Evolutionary conservation across 768 basidiomycete genomes (phyloP).

Genomic region (Auricularia sp.): DNA sequence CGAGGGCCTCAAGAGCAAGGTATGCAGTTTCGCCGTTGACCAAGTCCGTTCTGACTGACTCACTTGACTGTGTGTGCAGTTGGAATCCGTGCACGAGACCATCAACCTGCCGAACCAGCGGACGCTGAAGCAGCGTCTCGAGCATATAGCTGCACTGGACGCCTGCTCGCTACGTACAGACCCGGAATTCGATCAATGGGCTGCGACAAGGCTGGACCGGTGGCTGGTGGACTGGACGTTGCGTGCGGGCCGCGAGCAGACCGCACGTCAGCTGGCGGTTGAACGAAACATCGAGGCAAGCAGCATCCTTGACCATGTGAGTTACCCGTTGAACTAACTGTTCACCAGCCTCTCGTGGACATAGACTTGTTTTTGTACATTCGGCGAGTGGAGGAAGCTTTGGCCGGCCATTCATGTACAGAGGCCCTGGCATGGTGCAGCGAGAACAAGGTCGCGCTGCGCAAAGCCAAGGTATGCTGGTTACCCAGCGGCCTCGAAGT

Average conservation of each 20-base stretch:
- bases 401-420: conserved; percentile 64
- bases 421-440: conserved; percentile 94
- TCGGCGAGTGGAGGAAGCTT: conserved; percentile 71
- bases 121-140: conserved; percentile 63
- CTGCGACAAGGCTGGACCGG: conserved; percentile 68
- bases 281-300: conserved; percentile 73
- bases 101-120: conserved; percentile 50
- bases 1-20: conserved; percentile 83
- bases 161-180: conserved; percentile 39
- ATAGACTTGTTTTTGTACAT: conserved; percentile 89
- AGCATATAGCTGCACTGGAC: conserved; percentile 61
- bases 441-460: conserved; percentile 87
- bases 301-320: too few relatives aligned
- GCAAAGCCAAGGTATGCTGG: conserved; percentile 69
- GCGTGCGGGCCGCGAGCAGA: conserved; percentile 64
- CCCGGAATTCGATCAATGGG: conserved; percentile 64
- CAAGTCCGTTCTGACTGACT: too few relatives aligned
- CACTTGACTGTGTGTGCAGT: conserved; percentile 20
- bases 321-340: background rate
- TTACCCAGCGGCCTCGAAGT: background rate
- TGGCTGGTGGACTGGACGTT: conserved; percentile 93
- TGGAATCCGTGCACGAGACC: conserved; percentile 40
- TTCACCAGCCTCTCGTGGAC: conserved; percentile 68
- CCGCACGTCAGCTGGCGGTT: conserved; percentile 66
- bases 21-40: conserved; percentile 20